These are phyloP conservation scores for Verticillium albo-atrum DNA, from an alignment of 2,329 filamentous ascomycete species.

Conservation along the genomic window DNA sequence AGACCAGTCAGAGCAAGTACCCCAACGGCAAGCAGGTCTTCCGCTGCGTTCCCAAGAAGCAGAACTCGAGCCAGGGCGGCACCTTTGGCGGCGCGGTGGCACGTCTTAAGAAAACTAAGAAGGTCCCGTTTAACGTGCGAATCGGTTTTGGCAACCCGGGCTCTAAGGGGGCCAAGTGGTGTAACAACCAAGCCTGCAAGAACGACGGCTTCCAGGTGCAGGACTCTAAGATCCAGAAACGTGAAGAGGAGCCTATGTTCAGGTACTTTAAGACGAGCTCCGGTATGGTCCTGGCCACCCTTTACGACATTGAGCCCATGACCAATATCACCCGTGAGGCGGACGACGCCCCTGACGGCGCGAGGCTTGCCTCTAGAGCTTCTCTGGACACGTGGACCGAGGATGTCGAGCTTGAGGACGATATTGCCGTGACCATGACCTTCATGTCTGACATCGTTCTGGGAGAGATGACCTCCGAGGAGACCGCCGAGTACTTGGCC, in stretches of 20 bases:
- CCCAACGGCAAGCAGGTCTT: conserved; percentile 11
- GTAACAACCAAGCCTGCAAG: conserved; percentile 12
- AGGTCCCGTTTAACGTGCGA: neutral
- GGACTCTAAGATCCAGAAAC: conserved; percentile 8
- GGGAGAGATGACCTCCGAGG: too few relatives aligned
- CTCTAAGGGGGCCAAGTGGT: conserved; percentile 9
- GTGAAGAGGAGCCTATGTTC: conserved; percentile 8
- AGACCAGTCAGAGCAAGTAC: conserved; percentile 3
- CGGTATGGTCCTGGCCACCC: conserved; percentile 11
- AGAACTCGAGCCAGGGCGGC: conserved; percentile 8
- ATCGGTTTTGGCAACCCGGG: conserved; percentile 15
- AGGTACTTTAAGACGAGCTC: conserved; percentile 13
- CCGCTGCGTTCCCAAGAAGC: conserved; percentile 11
- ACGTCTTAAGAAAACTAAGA: conserved; percentile 3
- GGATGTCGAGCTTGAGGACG: neutral
- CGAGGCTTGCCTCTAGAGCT: too few relatives aligned
- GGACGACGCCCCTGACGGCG: too few relatives aligned
- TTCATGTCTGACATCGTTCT: too few relatives aligned
- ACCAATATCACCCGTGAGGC: too few relatives aligned
- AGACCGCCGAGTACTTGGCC: too few relatives aligned
- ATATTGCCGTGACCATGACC: too few relatives aligned
- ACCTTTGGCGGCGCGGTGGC: conserved; percentile 3
- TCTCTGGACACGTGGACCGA: neutral
- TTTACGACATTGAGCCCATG: conserved; percentile 1
- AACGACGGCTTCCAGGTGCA: conserved; percentile 16